Evolutionary conservation across 176 grass and related monocot species (phyloP).

Genomic region (Bonia amplexicaulis): DNA sequence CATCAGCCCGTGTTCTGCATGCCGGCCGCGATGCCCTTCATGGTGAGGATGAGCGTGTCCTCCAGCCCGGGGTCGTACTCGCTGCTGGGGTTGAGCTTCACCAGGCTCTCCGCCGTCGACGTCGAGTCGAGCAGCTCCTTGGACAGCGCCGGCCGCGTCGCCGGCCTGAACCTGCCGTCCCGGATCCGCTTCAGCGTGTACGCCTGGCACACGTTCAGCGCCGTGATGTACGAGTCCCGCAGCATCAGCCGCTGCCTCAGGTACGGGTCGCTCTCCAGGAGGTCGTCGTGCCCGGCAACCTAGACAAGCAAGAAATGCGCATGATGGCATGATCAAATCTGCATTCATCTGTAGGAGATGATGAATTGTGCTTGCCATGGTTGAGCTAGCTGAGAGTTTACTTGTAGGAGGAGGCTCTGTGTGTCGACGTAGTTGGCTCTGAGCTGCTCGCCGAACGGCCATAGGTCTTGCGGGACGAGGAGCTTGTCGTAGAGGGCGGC

Average conservation of each 20-base stretch:
- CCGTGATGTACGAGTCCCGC: conserved; percentile 73
- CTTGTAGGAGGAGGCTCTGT: conserved; percentile 47
- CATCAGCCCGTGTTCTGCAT: conserved; percentile 72
- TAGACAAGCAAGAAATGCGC: not conserved
- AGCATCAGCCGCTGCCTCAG: conserved; percentile 60
- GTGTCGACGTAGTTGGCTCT: conserved; percentile 62
- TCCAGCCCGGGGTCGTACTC: conserved; percentile 68
- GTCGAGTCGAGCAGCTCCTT: conserved; percentile 37
- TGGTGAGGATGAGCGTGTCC: conserved; percentile 82
- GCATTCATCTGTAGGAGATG: not conserved
- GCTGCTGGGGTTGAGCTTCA: conserved; percentile 62
- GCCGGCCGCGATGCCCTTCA: conserved; percentile 74
- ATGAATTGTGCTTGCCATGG: not conserved
- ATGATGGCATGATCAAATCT: not conserved
- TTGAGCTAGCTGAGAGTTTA: not conserved
- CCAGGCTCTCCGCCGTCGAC: conserved; percentile 34
- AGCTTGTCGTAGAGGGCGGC: conserved; percentile 59
- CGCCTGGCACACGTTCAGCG: conserved; percentile 71
- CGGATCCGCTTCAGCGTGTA: conserved; percentile 56
- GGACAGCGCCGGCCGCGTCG: conserved; percentile 25
- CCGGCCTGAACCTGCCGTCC: conserved; percentile 39
- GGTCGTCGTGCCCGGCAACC: conserved; percentile 59
- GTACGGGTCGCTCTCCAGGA: conserved; percentile 57
- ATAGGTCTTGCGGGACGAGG: conserved; percentile 58
- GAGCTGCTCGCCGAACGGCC: conserved; percentile 47